phyloP scores from a whole-genome alignment of 495 filamentous ascomycete species.

The Aspergillus steynii region DNA sequence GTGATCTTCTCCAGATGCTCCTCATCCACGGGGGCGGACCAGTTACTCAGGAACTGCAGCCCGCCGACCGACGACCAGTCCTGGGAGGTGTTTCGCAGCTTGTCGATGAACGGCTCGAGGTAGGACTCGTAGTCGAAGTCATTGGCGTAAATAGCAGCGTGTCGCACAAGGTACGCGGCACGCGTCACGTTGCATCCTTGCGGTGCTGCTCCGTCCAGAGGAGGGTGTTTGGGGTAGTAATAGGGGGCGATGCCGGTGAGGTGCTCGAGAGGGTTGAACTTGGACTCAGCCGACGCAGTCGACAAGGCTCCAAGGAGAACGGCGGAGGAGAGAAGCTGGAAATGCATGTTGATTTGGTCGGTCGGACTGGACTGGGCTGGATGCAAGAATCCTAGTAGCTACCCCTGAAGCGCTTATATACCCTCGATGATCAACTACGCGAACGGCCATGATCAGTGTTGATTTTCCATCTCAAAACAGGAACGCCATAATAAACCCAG shows the following conservation, averaged over 20 bases:
- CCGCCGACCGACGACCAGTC: conserved; percentile 14
- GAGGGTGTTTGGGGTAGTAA: conserved; percentile 19
- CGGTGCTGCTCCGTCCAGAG: conserved; percentile 16
- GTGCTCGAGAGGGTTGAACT: conserved; percentile 24
- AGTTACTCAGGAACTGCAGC: conserved; percentile 19
- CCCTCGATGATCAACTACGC: background rate
- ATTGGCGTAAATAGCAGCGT: conserved; percentile 31
- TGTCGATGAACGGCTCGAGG: conserved; percentile 24
- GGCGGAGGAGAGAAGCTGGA: background rate
- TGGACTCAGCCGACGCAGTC: conserved; percentile 19
- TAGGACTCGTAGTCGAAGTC: conserved; percentile 29
- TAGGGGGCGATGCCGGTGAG: conserved; percentile 20
- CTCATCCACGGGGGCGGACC: conserved; percentile 22
- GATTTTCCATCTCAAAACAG: background rate
- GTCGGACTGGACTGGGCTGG: background rate
- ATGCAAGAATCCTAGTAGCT: background rate
- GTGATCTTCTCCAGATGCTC: conserved; percentile 26
- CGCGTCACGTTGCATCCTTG: conserved; percentile 24
- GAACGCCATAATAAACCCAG: background rate
- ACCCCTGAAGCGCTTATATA: background rate
- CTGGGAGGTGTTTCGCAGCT: conserved; percentile 20
- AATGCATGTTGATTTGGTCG: background rate
- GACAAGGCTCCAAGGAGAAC: conserved; percentile 1
- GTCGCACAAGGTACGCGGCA: conserved; percentile 26
- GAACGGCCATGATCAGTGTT: too few species aligned